Base-by-base conservation (phyloP, 352 stramenopile genomes). In the Globisporangium nunn region DNA sequence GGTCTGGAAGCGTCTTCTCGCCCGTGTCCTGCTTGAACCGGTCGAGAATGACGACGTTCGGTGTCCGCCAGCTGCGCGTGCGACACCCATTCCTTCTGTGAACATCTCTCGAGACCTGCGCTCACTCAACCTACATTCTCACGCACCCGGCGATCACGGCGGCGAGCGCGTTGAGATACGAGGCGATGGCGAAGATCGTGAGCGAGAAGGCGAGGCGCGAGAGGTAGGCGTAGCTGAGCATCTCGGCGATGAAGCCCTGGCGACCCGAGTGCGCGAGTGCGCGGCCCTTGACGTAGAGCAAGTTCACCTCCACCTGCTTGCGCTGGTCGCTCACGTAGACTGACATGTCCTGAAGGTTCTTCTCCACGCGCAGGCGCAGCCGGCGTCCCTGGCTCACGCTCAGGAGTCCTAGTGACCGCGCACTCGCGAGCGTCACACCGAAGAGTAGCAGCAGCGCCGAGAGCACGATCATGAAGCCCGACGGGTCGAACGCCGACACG, bases 201-300 rank as follows among this genome's bases (percentile, higher is more conserved):
- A 94, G 70, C 50, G 85, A 88, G 58, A 93, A 90, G 17, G 77
- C 82, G 35, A 94, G 72, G 5, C 85, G 72, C 41, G 82, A 93
- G 23, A 94, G 71, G 62, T 94, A 94, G 14, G 83, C 79, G 59
- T 84, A 91, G 72, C 82, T 93, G 52, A 93, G 74, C 85, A 94
- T 94, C 70, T 94, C 82, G 47, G 76, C 70, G 58, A 93, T 88
- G 64, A 94, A 94, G 35, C 85, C 85, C 66, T 91, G 80, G 29
- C 78, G 81, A 76, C 84, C 45, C 68, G 72, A 41, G 63, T 72
- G 55, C 88, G 88, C 49, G 44, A 49, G n/a, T 18, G 44, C 44
- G 44, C 44, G 44, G 44, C 44, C 44, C 44, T 49, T 49, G 44
- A 90, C 71, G 65, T 85, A 87, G 66, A 81, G 70, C 57, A 91